Base-by-base conservation (phyloP, 2,329 filamentous ascomycete genomes). In the Ceratocystis variospora region DNA sequence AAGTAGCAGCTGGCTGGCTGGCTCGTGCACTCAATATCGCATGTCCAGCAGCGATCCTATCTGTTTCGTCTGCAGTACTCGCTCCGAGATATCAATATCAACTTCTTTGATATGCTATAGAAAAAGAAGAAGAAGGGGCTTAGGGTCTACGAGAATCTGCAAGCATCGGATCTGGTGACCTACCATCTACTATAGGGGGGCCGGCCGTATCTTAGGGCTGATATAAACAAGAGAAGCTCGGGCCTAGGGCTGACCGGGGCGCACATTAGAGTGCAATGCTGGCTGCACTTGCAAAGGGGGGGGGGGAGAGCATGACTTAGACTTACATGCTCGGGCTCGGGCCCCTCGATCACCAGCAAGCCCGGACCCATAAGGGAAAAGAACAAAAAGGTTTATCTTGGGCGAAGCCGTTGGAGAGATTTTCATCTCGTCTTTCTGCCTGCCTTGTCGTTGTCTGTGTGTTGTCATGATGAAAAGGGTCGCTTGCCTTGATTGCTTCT, bases 381-480 rank as follows among this genome's bases (percentile, higher is more conserved):
- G 2, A 25, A 25, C 22, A 8, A 17, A 59, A 59, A 59, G 15
- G 53, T n/a, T 33, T 3, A 59, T 59, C 28, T 33, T 59, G 28
- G 12, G 12, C 33, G 7, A 17, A 25, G 28, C 53, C 33, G 15
- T 59, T n/a, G 7, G 7, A 3, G 53, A 31, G 53, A 59, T 59
- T 59, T 41, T 59, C 53, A 59, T 59, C 53, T 59, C 28, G 53
- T 59, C 53, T 59, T 59, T 33, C 17, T 41, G 37, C 37, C 48
- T 53, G 19, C 8, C 25, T 53, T 12, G 12, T 53, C 48, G 46
- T 17, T 25, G 53, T 59, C 53, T 25, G 53, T 59, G 53, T 33
- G 53, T 6, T 41, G 8, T 10, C 37, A 41, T 41, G 1, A 41
- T 41, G 37, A 41, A 41, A 41, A 41, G 12, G 37, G 10, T 41